These are phyloP conservation scores for Starmerella sirachaensis DNA, from an alignment of 805 yeast genomes.

Conservation along the genomic window DNA sequence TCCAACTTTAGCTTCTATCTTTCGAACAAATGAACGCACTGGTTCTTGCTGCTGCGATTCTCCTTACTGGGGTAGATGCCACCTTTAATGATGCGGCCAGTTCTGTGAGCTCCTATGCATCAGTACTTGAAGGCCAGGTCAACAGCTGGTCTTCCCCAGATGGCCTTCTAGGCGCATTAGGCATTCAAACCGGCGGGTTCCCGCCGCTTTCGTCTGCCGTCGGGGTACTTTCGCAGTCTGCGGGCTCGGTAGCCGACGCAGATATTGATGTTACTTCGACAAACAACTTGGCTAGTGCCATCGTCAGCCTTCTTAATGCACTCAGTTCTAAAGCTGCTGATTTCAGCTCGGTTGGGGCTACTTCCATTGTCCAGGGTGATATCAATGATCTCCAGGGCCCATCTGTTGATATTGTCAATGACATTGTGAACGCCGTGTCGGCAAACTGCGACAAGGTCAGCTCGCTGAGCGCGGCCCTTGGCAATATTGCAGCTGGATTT, in stretches of 20 bases:
- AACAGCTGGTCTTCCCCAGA: slow-evolving; percentile 12
- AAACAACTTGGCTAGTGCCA: slow-evolving; percentile 12
- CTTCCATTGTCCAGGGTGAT: slow-evolving; percentile 14
- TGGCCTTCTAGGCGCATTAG: slow-evolving; percentile 23
- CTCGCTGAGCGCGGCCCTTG: slow-evolving; percentile 2
- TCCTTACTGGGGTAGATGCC: neutral
- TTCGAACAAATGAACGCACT: too few relatives aligned
- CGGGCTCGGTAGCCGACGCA: slow-evolving; percentile 8
- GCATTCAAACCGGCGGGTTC: slow-evolving; percentile 20
- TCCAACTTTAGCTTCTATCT: too few relatives aligned
- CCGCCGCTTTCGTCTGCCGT: slow-evolving; percentile 15
- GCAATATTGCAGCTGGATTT: slow-evolving; percentile 3
- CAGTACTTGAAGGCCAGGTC: slow-evolving; percentile 10
- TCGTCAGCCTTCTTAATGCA: slow-evolving; percentile 16
- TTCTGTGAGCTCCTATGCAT: slow-evolving; percentile 5
- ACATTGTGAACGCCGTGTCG: slow-evolving; percentile 12
- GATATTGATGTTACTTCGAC: slow-evolving; percentile 11
- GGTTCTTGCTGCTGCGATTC: slow-evolving; percentile 1
- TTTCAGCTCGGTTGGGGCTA: slow-evolving; percentile 20
- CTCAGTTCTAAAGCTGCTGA: slow-evolving; percentile 21
- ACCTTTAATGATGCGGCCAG: slow-evolving; percentile 12
- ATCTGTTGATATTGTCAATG: slow-evolving; percentile 17
- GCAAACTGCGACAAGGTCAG: slow-evolving; percentile 5
- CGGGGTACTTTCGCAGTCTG: slow-evolving; percentile 7
- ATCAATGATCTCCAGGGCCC: slow-evolving; percentile 16